phyloP scores from a whole-genome alignment of 805 yeast genomes.

The Jamesozyma rosinii region DNA sequence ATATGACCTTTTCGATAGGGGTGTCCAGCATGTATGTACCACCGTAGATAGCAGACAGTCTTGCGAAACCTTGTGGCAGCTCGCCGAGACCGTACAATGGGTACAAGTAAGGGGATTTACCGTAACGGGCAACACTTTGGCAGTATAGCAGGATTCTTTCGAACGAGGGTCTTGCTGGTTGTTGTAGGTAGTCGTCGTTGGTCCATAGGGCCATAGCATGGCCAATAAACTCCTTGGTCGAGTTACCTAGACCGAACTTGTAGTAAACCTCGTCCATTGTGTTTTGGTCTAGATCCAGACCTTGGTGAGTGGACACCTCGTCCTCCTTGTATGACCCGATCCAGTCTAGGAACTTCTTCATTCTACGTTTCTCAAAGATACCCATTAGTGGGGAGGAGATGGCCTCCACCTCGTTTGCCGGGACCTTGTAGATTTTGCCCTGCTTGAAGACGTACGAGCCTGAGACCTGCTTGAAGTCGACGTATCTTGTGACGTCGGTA shows the following conservation, averaged over 20 bases:
- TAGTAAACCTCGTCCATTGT: slow-evolving; percentile 87
- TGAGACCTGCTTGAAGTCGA: slow-evolving; percentile 93
- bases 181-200: slow-evolving; percentile 76
- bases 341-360: slow-evolving; percentile 85
- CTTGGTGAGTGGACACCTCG: slow-evolving; percentile 72
- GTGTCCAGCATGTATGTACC: slow-evolving; percentile 98
- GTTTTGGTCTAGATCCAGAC: slow-evolving; percentile 71
- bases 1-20: slow-evolving; percentile 82
- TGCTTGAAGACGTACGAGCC: slow-evolving; percentile 86
- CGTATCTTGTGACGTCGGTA: slow-evolving; percentile 90
- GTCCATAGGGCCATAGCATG: slow-evolving; percentile 98
- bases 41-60: slow-evolving; percentile 93
- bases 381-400: slow-evolving; percentile 89
- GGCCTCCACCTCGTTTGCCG: slow-evolving; percentile 86
- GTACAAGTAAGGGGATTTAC: slow-evolving; percentile 91
- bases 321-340: slow-evolving; percentile 76
- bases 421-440: slow-evolving; percentile 90
- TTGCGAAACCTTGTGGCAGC: slow-evolving; percentile 97
- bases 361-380: slow-evolving; percentile 87
- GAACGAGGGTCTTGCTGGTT: slow-evolving; percentile 86
- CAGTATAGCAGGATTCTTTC: slow-evolving; percentile 80
- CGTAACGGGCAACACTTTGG: slow-evolving; percentile 86
- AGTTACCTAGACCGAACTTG: slow-evolving; percentile 82
- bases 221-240: slow-evolving; percentile 93
- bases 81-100: slow-evolving; percentile 96